Conservation (phyloP, 2,329 filamentous ascomycete species). For the Aspergillus candidus region DNA sequence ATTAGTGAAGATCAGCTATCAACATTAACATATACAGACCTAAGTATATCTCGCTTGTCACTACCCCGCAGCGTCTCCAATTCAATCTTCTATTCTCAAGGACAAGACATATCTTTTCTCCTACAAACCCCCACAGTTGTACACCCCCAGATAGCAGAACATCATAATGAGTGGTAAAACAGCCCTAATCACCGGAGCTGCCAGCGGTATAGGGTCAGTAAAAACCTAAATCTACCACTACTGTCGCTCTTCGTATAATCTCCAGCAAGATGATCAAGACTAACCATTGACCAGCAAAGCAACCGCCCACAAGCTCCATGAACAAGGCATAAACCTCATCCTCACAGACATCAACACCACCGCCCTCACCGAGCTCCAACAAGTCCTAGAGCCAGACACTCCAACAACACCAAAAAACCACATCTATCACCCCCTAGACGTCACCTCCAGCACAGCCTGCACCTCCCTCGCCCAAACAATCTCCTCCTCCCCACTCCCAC, state of each 20-base stretch:
- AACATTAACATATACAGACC: too few species aligned
- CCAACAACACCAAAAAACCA: background rate
- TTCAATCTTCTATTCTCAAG: too few species aligned
- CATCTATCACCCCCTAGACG: constrained; percentile 1
- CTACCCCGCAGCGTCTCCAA: too few species aligned
- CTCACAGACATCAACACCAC: constrained; percentile 10
- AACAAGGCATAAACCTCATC: constrained; percentile 6
- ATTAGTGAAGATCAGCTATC: too few species aligned
- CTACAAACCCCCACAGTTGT: too few species aligned
- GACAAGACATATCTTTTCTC: too few species aligned
- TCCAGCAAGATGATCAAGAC: too few species aligned
- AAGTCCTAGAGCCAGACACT: background rate
- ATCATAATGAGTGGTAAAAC: constrained; percentile 1
- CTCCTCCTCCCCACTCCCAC: constrained; percentile 16
- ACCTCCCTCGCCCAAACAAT: constrained; percentile 6
- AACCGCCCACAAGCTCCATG: constrained; percentile 9
- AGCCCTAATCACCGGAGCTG: constrained; percentile 14
- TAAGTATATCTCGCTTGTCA: too few species aligned
- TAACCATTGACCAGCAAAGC: background rate
- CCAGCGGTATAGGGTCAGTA: constrained; percentile 13
- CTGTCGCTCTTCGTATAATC: too few species aligned
- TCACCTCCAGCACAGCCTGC: background rate
- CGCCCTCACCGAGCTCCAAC: constrained; percentile 1
- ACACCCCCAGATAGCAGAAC: too few species aligned
- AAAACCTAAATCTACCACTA: background rate